phyloP scores from a whole-genome alignment of 1,284 basidiomycete genomes.

The Mycena citricolor region DNA sequence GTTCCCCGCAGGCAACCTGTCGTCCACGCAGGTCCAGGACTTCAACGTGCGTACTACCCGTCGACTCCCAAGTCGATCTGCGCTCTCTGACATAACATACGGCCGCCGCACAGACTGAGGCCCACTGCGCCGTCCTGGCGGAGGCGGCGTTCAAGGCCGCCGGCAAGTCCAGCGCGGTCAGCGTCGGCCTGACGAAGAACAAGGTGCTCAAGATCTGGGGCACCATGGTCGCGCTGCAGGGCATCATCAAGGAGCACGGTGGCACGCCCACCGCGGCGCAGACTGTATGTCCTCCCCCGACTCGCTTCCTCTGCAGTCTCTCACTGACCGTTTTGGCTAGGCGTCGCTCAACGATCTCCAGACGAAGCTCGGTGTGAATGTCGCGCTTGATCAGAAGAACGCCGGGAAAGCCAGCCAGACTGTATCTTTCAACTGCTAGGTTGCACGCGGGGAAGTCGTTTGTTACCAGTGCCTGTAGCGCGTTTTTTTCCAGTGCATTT shows the following conservation, averaged over 20 bases:
- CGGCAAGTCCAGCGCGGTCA: too few species aligned
- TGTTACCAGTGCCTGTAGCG: too few species aligned
- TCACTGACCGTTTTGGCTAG: too few species aligned
- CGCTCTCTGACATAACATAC: too few species aligned
- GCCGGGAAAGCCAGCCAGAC: conserved; percentile 12
- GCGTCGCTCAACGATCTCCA: conserved; percentile 9
- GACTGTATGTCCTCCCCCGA: background rate
- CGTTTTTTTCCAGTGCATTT: too few species aligned
- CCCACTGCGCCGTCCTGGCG: conserved; percentile 12
- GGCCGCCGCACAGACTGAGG: conserved; percentile 7
- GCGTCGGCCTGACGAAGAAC: conserved; percentile 16
- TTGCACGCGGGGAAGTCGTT: too few species aligned
- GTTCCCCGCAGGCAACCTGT: conserved; percentile 14
- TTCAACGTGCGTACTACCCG: conserved; percentile 9
- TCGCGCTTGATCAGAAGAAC: conserved; percentile 15
- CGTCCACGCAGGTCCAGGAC: conserved; percentile 1
- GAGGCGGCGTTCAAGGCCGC: conserved; percentile 12
- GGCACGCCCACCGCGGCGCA: conserved; percentile 8
- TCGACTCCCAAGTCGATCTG: too few species aligned
- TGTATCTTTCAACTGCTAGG: conserved; percentile 12
- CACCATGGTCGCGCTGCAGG: conserved; percentile 16
- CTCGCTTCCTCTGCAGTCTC: background rate
- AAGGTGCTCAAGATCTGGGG: conserved; percentile 16
- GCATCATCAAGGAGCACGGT: conserved; percentile 9
- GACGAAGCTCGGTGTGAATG: conserved; percentile 13